Evolutionary conservation across 2,329 filamentous ascomycete genomes (phyloP).

Genomic region (Claviceps pazoutovae): DNA sequence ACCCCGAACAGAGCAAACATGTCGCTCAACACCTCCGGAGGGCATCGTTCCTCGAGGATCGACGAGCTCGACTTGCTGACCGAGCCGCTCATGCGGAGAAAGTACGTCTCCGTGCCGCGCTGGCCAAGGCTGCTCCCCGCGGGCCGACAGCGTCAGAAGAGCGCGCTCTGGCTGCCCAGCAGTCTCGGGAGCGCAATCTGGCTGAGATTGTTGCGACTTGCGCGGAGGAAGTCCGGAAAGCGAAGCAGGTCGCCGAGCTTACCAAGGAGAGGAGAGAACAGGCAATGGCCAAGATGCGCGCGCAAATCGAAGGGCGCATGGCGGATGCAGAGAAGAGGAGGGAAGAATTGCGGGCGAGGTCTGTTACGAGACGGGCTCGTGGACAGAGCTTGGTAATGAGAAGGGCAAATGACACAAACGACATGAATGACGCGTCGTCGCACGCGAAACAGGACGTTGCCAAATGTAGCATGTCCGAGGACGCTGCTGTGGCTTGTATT

Average conservation of each 20-base stretch:
- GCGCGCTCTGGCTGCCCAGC: constrained; percentile 60
- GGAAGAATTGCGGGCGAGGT: constrained; percentile 46
- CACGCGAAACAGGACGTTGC: constrained; percentile 35
- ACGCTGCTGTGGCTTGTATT: constrained; percentile 50
- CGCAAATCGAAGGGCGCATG: constrained; percentile 67
- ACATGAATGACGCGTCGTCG: constrained; percentile 26
- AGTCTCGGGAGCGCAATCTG: constrained; percentile 65
- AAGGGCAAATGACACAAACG: constrained; percentile 26
- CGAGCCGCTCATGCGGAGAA: constrained; percentile 73
- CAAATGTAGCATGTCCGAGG: constrained; percentile 33
- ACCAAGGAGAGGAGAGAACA: constrained; percentile 71
- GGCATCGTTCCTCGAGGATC: constrained; percentile 66
- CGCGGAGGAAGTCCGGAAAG: constrained; percentile 69
- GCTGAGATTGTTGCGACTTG: constrained; percentile 71
- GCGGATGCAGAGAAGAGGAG: constrained; percentile 63
- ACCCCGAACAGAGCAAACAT: constrained; percentile 58
- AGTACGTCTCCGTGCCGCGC: constrained; percentile 60
- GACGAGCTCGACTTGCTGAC: constrained; percentile 66
- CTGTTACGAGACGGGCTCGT: constrained; percentile 36
- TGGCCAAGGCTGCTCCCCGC: constrained; percentile 55
- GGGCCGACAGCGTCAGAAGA: constrained; percentile 58
- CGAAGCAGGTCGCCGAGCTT: constrained; percentile 68
- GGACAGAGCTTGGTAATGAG: constrained; percentile 37
- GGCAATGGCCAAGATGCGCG: constrained; percentile 52
- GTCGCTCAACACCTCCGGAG: constrained; percentile 67